These are phyloP conservation scores for Fraxinus americana DNA, from an alignment of 257 asterid genomes.

Conservation along the genomic window DNA sequence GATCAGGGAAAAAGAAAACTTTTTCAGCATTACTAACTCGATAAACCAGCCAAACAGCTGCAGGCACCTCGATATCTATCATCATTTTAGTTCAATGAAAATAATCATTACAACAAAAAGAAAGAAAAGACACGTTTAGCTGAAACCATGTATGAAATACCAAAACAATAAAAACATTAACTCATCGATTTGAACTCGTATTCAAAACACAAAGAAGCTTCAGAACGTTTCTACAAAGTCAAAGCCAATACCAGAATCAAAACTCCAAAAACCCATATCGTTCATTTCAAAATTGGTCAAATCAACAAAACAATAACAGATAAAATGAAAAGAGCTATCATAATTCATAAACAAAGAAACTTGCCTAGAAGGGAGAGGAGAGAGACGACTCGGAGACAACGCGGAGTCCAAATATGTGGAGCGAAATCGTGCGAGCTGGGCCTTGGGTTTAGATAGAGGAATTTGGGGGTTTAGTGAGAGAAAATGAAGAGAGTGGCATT, in stretches of 20 bases:
- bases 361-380: background rate
- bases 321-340: background rate
- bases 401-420: background rate
- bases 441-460: background rate
- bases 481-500: background rate
- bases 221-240: background rate
- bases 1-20: background rate
- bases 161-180: background rate
- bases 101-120: background rate
- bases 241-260: background rate
- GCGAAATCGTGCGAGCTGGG: background rate
- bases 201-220: background rate
- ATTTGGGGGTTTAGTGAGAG: background rate
- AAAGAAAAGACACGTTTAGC: background rate
- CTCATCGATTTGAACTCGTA: background rate
- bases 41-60: background rate
- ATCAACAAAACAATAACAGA: background rate
- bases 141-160: background rate
- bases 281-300: background rate
- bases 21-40: background rate
- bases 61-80: background rate
- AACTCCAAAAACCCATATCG: background rate
- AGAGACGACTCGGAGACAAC: background rate
- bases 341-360: conserved; percentile 2
- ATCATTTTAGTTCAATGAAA: background rate